Conservation (phyloP, 371 early-diverging fungal species). For the Mucor saturninus region DNA sequence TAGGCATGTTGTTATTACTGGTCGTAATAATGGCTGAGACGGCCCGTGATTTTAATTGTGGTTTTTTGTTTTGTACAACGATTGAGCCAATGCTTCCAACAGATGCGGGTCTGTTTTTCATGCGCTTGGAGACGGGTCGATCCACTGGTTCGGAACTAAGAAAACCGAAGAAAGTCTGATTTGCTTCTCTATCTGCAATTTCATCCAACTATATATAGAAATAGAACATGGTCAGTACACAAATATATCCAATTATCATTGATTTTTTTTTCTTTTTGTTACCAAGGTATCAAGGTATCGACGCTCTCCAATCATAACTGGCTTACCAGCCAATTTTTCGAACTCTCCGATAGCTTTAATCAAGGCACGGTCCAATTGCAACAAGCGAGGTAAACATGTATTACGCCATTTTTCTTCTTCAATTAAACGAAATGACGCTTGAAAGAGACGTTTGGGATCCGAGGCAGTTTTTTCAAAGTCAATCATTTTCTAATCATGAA, state of each 20-base stretch:
- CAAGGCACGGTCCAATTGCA: conserved; percentile 76
- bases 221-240: neutral
- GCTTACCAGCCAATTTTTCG: conserved; percentile 56
- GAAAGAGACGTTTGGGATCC: conserved; percentile 84
- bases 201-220: conserved; percentile 51
- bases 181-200: conserved; percentile 68
- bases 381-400: conserved; percentile 79
- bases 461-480: conserved; percentile 89
- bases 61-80: conserved; percentile 8
- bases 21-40: conserved; percentile 17
- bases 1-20: conserved; percentile 7
- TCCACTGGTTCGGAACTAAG: conserved; percentile 44
- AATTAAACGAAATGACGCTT: conserved; percentile 79
- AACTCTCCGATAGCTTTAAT: conserved; percentile 58
- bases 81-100: conserved; percentile 26
- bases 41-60: conserved; percentile 21
- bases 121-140: conserved; percentile 6
- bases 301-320: conserved; percentile 58
- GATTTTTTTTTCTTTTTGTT: conserved; percentile 4
- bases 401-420: conserved; percentile 92
- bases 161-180: conserved; percentile 74
- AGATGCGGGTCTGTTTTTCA: conserved; percentile 24
- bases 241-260: neutral
- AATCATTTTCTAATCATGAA: conserved; percentile 59
- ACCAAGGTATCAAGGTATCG: conserved; percentile 58